Evolutionary conservation across 2,329 filamentous ascomycete species (phyloP).

Genomic region (Aspergillus chevalieri): DNA sequence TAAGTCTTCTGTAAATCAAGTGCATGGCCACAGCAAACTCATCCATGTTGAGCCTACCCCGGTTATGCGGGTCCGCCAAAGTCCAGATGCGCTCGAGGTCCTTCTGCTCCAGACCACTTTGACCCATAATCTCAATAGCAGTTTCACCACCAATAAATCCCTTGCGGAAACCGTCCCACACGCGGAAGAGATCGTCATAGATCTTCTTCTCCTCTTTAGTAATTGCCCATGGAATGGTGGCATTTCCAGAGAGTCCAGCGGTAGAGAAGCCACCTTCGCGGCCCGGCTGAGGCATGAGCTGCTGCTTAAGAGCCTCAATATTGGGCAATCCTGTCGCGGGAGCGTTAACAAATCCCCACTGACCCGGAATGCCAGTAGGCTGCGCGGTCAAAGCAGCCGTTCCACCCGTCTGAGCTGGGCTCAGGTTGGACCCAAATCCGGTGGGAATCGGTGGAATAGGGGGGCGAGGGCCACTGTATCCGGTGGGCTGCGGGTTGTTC

Average conservation of each 20-base stretch:
- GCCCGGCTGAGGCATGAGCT: slow-evolving; percentile 96
- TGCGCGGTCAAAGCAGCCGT: slow-evolving; percentile 74
- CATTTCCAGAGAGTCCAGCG: slow-evolving; percentile 81
- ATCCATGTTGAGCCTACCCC: slow-evolving; percentile 87
- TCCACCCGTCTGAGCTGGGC: slow-evolving; percentile 62
- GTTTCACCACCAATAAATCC: slow-evolving; percentile 88
- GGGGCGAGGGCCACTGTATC: slow-evolving; percentile 72
- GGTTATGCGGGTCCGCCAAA: slow-evolving; percentile 85
- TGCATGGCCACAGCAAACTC: slow-evolving; percentile 99
- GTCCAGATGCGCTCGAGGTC: slow-evolving; percentile 95
- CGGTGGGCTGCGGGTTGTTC: slow-evolving; percentile 66
- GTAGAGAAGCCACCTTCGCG: slow-evolving; percentile 83
- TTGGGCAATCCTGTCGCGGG: slow-evolving; percentile 85
- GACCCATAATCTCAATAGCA: slow-evolving; percentile 93
- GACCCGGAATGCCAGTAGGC: slow-evolving; percentile 84
- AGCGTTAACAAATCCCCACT: slow-evolving; percentile 97
- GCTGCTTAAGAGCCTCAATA: slow-evolving; percentile 82
- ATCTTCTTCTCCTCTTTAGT: slow-evolving; percentile 98
- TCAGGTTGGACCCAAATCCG: slow-evolving; percentile 57
- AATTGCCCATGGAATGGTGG: slow-evolving; percentile 95
- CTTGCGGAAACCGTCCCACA: slow-evolving; percentile 92
- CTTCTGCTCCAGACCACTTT: slow-evolving; percentile 84
- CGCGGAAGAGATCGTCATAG: slow-evolving; percentile 89
- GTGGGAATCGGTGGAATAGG: slow-evolving; percentile 81
- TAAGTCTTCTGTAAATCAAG: slow-evolving; percentile 93